These are phyloP conservation scores for Quercus lobata DNA, from an alignment of 331 rosid species.

Conservation along the genomic window DNA sequence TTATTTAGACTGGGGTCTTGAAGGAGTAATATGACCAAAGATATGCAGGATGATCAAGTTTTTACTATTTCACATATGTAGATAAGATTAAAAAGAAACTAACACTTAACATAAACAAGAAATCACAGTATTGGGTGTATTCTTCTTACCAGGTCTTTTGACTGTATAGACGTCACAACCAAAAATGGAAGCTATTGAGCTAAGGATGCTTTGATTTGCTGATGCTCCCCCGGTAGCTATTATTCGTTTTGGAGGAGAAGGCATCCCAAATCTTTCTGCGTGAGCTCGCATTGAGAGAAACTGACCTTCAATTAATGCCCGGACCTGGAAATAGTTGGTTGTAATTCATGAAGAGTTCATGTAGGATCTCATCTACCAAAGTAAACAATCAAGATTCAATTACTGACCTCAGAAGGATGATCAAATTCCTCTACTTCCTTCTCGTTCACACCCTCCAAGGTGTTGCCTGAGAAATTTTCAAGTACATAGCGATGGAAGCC, in stretches of 20 bases:
- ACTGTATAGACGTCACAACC: constrained; percentile 90
- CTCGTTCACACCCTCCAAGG: constrained; percentile 45
- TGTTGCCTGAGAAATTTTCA: constrained; percentile 56
- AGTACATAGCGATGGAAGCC: constrained; percentile 75
- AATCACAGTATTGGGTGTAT: background rate
- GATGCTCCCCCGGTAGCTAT: constrained; percentile 99
- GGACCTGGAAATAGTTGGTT: constrained; percentile 49
- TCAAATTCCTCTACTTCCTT: constrained; percentile 72
- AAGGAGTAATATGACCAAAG: background rate
- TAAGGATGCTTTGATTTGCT: constrained; percentile 63
- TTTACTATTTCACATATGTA: too few species aligned
- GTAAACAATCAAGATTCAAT: constrained; percentile 2
- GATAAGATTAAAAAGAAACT: background rate
- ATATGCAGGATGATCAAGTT: background rate
- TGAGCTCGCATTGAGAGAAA: constrained; percentile 90
- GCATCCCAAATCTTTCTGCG: constrained; percentile 95
- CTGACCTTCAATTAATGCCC: constrained; percentile 87
- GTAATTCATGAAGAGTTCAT: background rate
- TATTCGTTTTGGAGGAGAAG: constrained; percentile 79
- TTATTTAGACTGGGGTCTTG: background rate
- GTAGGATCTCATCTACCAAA: constrained; percentile 7
- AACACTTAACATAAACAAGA: background rate
- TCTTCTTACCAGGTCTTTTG: constrained; percentile 72
- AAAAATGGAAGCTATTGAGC: constrained; percentile 70
- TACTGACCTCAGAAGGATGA: constrained; percentile 83